A percentile compares a stretch with the other conserved stretches of the same genome.
phyloP scores from a whole-genome alignment of 495 filamentous ascomycete genomes.

The Lentithecium fluviatile region DNA sequence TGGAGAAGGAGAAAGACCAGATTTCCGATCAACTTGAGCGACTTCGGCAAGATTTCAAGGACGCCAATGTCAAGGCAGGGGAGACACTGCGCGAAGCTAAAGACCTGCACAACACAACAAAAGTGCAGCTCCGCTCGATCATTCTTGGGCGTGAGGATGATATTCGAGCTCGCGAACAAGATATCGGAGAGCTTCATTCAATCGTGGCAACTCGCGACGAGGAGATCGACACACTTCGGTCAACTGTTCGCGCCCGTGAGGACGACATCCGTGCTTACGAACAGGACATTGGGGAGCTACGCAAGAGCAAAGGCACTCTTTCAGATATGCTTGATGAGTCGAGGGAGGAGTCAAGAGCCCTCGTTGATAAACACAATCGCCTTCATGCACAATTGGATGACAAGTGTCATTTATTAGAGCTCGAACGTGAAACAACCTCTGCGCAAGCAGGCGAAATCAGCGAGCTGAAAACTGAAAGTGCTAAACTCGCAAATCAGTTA shows the following conservation, averaged over 20 bases:
- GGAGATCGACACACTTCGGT: too few species aligned
- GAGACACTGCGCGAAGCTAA: slow-evolving; percentile 13
- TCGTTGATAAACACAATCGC: too few species aligned
- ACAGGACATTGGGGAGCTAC: too few species aligned
- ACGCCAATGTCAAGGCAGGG: slow-evolving; percentile 14
- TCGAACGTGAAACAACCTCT: slow-evolving; percentile 1
- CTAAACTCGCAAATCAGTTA: slow-evolving; percentile 2
- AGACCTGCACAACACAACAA: slow-evolving; percentile 17
- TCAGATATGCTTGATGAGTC: too few species aligned
- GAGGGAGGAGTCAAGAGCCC: too few species aligned
- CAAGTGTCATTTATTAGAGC: not conserved
- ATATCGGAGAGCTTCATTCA: slow-evolving; percentile 5
- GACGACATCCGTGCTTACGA: too few species aligned
- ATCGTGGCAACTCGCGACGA: not conserved
- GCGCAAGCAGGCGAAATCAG: slow-evolving; percentile 6
- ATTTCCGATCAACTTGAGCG: slow-evolving; percentile 14
- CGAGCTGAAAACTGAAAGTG: not conserved
- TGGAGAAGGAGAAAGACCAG: slow-evolving; percentile 19
- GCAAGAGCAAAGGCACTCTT: too few species aligned
- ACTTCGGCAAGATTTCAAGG: slow-evolving; percentile 15
- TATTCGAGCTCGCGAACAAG: slow-evolving; percentile 5
- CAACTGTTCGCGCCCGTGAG: too few species aligned
- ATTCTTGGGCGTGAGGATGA: slow-evolving; percentile 15
- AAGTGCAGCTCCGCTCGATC: slow-evolving; percentile 13
- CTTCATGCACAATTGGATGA: not conserved